phyloP scores from a whole-genome alignment of 805 yeast species.

The Crinitomyces ghanaensis region DNA sequence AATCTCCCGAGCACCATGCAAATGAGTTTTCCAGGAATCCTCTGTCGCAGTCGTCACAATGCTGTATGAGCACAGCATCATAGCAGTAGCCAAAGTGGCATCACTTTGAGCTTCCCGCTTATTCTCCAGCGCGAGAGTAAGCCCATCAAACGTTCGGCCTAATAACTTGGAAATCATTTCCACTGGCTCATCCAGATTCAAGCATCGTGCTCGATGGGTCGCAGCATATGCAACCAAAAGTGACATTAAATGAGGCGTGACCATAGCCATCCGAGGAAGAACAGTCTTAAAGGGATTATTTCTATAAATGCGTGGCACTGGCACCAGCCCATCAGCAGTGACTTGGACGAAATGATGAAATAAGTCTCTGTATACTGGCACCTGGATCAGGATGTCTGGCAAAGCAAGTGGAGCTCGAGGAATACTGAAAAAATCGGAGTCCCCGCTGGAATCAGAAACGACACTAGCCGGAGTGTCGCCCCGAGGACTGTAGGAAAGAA shows the following conservation, averaged over 20 bases:
- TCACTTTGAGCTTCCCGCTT: constrained; percentile 48
- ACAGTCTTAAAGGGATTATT: constrained; percentile 57
- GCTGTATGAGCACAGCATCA: constrained; percentile 49
- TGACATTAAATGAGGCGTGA: constrained; percentile 43
- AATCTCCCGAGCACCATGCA: constrained; percentile 57
- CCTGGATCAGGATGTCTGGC: constrained; percentile 49
- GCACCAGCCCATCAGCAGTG: constrained; percentile 52
- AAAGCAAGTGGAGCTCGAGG: constrained; percentile 35
- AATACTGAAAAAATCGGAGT: constrained; percentile 6
- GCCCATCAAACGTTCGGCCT: constrained; percentile 45
- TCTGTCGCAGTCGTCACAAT: constrained; percentile 28
- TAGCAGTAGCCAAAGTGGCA: constrained; percentile 49
- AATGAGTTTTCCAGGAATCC: constrained; percentile 49
- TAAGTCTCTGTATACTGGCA: constrained; percentile 48
- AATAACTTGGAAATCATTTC: constrained; percentile 42
- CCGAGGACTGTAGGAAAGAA: constrained; percentile 1
- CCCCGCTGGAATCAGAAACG: background rate
- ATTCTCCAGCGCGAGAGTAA: constrained; percentile 40
- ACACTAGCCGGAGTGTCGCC: constrained; percentile 5
- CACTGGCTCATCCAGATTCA: constrained; percentile 13
- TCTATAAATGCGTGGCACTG: constrained; percentile 46
- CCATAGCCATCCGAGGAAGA: constrained; percentile 58
- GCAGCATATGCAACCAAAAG: constrained; percentile 43
- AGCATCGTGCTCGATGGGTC: constrained; percentile 24
- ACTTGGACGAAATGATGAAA: constrained; percentile 53